phyloP scores from a whole-genome alignment of 225 moss, liverwort and hornwort species.

The Lunularia cruciata region DNA sequence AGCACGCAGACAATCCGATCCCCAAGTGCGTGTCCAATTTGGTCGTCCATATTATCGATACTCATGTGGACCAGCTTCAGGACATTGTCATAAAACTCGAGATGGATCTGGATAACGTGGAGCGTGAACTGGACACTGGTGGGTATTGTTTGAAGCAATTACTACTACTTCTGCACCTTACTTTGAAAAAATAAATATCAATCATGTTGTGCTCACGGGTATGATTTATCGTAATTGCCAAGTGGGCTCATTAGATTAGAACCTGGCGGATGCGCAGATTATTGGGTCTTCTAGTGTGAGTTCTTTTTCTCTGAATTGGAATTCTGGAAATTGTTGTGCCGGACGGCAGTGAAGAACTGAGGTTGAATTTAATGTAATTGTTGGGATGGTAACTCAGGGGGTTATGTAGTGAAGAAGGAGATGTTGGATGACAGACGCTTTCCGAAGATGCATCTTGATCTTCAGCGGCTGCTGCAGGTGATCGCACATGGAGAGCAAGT shows the following conservation, averaged over 20 bases:
- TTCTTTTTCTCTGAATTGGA: no score
- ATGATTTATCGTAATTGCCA: background rate
- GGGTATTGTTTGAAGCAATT: no score
- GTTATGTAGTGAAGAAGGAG: constrained; percentile 78
- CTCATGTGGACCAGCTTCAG: constrained; percentile 84
- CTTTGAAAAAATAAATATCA: background rate
- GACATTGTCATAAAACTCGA: constrained; percentile 84
- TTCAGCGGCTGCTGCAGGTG: constrained; percentile 81
- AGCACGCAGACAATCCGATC: constrained; percentile 80
- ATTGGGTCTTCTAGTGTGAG: no score
- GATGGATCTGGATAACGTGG: constrained; percentile 74
- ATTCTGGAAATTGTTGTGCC: background rate
- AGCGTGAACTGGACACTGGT: constrained; percentile 77
- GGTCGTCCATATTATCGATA: constrained; percentile 82
- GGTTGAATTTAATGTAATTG: background rate
- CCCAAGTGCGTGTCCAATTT: constrained; percentile 74
- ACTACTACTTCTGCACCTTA: no score
- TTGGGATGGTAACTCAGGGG: constrained; percentile 32
- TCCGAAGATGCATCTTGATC: constrained; percentile 87
- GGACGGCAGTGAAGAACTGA: constrained; percentile 1
- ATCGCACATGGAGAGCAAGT: constrained; percentile 89
- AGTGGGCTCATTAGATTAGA: background rate
- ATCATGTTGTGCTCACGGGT: background rate
- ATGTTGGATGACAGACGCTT: constrained; percentile 89
- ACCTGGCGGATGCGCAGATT: background rate